phyloP scores from a whole-genome alignment of 1,139 yeast species.

The Sugiyamaella xylanicola region DNA sequence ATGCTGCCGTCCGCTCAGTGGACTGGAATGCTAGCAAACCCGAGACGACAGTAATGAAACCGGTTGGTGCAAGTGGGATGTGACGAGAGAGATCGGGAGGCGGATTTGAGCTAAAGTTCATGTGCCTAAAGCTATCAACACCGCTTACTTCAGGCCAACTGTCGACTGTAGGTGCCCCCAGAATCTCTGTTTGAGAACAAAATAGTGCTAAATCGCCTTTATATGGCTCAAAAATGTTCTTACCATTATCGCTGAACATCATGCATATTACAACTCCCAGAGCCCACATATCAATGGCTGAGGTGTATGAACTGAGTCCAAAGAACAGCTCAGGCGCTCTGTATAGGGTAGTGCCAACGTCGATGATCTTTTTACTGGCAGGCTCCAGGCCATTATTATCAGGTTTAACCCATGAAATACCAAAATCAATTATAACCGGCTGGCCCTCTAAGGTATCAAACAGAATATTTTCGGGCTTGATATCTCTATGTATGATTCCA shows the following conservation, averaged over 20 bases:
- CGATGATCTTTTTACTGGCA: constrained; percentile 53
- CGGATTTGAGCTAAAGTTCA: constrained; percentile 41
- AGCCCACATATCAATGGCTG: constrained; percentile 79
- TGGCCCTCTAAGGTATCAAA: constrained; percentile 39
- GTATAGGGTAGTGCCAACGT: constrained; percentile 75
- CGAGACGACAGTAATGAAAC: constrained; percentile 35
- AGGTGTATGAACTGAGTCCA: constrained; percentile 63
- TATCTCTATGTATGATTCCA: constrained; percentile 83
- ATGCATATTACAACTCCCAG: constrained; percentile 69
- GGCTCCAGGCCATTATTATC: constrained; percentile 51
- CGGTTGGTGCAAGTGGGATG: constrained; percentile 39
- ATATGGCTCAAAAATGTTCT: constrained; percentile 42
- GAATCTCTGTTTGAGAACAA: constrained; percentile 57
- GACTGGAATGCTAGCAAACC: constrained; percentile 49
- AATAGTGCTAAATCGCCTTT: constrained; percentile 67
- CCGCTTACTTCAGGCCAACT: constrained; percentile 52
- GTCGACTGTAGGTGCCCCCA: constrained; percentile 67
- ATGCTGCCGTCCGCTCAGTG: constrained; percentile 43
- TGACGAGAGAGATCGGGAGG: background rate
- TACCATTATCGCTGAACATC: constrained; percentile 48
- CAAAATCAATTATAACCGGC: constrained; percentile 63
- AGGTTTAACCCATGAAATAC: constrained; percentile 60
- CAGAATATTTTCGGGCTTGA: constrained; percentile 79
- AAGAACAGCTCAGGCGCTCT: constrained; percentile 85
- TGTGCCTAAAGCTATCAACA: constrained; percentile 46